Percentiles rank a stretch among this genome's conserved stretches.
Conservation (phyloP, 306 rosid species). For the Medicago lupulina region DNA sequence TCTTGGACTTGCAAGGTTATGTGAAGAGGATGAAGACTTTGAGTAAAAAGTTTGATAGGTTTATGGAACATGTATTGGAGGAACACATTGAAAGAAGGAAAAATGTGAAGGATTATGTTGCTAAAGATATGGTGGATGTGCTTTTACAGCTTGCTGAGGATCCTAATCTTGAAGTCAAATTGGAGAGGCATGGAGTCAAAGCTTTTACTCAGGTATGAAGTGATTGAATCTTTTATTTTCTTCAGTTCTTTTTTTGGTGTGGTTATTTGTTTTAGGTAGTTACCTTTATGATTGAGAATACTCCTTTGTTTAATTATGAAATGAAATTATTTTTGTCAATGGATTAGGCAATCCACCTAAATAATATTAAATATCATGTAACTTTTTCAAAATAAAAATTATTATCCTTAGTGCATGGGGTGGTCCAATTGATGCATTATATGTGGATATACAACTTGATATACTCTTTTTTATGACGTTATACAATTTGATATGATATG, state of each 20-base stretch:
- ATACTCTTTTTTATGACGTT: too few relatives aligned
- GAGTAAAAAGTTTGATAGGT: constrained; percentile 74
- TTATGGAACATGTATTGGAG: constrained; percentile 85
- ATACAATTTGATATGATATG: too few relatives aligned
- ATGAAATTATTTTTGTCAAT: too few relatives aligned
- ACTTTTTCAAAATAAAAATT: too few relatives aligned
- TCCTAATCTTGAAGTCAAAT: constrained; percentile 69
- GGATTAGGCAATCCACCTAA: too few relatives aligned
- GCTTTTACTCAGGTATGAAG: constrained; percentile 67
- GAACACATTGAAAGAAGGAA: constrained; percentile 66
- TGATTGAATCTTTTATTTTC: neutral
- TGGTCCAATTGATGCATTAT: too few relatives aligned
- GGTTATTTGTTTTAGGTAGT: neutral
- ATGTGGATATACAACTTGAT: too few relatives aligned
- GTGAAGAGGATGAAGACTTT: constrained; percentile 81
- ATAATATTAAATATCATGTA: neutral
- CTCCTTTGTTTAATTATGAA: too few relatives aligned
- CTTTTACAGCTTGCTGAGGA: constrained; percentile 72
- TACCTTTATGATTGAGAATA: too few relatives aligned
- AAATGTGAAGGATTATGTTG: constrained; percentile 51
- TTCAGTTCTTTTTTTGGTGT: neutral
- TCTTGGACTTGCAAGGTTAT: constrained; percentile 84
- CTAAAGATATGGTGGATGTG: constrained; percentile 82
- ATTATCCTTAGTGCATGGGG: neutral
- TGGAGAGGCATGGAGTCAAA: constrained; percentile 75